phyloP scores from a whole-genome alignment of 192 early-diverging fungal genomes.

The Coemansia sp. region DNA sequence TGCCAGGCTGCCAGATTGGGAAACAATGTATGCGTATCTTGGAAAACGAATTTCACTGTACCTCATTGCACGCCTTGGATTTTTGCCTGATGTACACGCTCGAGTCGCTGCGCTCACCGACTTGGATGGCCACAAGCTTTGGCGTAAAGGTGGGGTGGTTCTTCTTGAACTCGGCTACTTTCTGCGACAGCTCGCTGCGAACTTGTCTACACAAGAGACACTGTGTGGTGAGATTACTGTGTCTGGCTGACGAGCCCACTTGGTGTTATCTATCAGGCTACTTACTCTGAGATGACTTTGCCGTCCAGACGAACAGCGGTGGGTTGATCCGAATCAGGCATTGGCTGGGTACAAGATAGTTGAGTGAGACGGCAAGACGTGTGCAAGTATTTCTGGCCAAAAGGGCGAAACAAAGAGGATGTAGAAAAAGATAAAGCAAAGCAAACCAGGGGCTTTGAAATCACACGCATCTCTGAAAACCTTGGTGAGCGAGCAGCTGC shows the following conservation, averaged over 20 bases:
- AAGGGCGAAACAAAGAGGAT: constrained; percentile 7
- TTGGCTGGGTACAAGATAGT: background rate
- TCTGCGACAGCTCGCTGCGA: constrained; percentile 65
- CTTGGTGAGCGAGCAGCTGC: background rate
- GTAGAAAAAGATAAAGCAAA: constrained; percentile 2
- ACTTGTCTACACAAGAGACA: constrained; percentile 40
- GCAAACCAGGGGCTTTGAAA: background rate
- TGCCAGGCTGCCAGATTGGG: background rate
- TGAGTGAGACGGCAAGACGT: constrained; percentile 2
- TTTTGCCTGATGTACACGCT: constrained; percentile 93
- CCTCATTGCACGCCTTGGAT: constrained; percentile 81
- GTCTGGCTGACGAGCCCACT: background rate
- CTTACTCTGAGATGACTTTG: constrained; percentile 39
- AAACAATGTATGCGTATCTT: too few species aligned
- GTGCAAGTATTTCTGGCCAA: constrained; percentile 2
- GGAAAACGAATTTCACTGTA: constrained; percentile 1
- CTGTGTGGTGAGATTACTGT: background rate
- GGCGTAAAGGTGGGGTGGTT: constrained; percentile 73
- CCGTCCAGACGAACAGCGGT: constrained; percentile 28
- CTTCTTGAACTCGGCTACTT: constrained; percentile 65
- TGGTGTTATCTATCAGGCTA: background rate
- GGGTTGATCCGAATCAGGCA: constrained; percentile 15
- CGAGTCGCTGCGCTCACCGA: constrained; percentile 92
- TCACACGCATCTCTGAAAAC: constrained; percentile 5
- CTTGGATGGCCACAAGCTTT: constrained; percentile 86